Evolutionary conservation across 306 rosid species (phyloP).

Genomic region (Fagus crenata): DNA sequence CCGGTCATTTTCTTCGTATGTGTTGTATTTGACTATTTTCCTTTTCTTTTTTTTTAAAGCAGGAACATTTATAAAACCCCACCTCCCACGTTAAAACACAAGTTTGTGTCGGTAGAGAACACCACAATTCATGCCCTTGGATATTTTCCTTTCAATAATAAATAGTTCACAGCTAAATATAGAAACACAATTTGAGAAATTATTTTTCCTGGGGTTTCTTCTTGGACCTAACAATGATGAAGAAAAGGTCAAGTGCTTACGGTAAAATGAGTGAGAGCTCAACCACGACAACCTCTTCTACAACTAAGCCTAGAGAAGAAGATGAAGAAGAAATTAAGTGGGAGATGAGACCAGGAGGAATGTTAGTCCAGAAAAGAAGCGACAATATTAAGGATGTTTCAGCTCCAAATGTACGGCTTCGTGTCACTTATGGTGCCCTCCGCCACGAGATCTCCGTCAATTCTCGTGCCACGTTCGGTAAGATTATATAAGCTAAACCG

Average conservation of each 20-base stretch:
- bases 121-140: conserved; percentile 3
- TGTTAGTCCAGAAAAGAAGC: conserved; percentile 69
- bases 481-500: background rate
- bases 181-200: background rate
- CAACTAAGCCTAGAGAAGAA: conserved; percentile 12
- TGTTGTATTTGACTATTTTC: background rate
- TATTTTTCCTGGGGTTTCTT: background rate
- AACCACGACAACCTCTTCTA: conserved; percentile 12
- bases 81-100: conserved; percentile 10
- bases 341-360: conserved; percentile 89
- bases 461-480: conserved; percentile 69
- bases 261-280: conserved; percentile 28
- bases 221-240: conserved; percentile 43
- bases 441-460: conserved; percentile 63
- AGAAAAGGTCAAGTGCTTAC: conserved; percentile 26
- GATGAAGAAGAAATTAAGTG: conserved; percentile 44
- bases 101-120: conserved; percentile 53
- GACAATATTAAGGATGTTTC: conserved; percentile 25
- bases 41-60: background rate
- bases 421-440: conserved; percentile 58
- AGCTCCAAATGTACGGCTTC: conserved; percentile 44
- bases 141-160: conserved; percentile 27
- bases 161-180: background rate
- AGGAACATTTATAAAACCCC: conserved; percentile 17
- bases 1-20: conserved; percentile 1